Base-by-base conservation (phyloP, 768 basidiomycete species). In the Podaxis carcinomalis region DNA sequence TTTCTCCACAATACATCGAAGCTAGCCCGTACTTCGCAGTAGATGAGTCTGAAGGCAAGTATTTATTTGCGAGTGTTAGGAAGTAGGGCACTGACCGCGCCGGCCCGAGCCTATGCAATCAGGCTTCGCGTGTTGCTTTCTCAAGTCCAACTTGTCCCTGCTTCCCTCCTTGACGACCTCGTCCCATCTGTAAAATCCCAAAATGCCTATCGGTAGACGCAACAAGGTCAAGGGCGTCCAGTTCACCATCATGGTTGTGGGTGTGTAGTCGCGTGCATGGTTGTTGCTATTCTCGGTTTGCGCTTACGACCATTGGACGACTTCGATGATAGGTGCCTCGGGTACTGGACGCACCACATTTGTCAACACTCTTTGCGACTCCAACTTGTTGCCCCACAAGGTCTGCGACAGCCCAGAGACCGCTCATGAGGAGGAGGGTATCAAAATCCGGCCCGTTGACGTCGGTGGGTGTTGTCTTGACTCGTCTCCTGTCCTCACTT, bases 201-300 rank as follows among this genome's bases (percentile, higher is more conserved):
- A 66, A 83, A 83, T 83, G 81, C 80, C 80, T 54, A 73, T 79
- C 53, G 74, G 75, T 66, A 80, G 86, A 66, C 81, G 85, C 65
- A 88, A 85, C 75, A 93, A 93, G 73, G 88, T 90, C 76, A 95
- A 93, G 81, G 93, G 92, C 65, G 88, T 95, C 44, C 89, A 91
- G 74, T 87, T 95, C 75, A 94, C 92, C 64, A 75, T 93, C 60
- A 91, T 91, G 89, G 91, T 93, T 46, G 90, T 92, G 69, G 92
- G 93, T 93, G 65, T 70, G 89, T 82, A 10, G 32, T 57, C 27
- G 32, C 32, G 32, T 32, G 32, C 2, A 32, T 32, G 13, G 47
- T 14, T 5, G 2, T 49, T 51, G 6, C 21, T 6, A 28, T 44
- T 49, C 37, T 21, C 47, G n/a, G 23, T 32, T 16, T 59, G 42